Evolutionary conservation across 495 filamentous ascomycete genomes (phyloP).

Genomic region (Aspergillus carlsbadensis): DNA sequence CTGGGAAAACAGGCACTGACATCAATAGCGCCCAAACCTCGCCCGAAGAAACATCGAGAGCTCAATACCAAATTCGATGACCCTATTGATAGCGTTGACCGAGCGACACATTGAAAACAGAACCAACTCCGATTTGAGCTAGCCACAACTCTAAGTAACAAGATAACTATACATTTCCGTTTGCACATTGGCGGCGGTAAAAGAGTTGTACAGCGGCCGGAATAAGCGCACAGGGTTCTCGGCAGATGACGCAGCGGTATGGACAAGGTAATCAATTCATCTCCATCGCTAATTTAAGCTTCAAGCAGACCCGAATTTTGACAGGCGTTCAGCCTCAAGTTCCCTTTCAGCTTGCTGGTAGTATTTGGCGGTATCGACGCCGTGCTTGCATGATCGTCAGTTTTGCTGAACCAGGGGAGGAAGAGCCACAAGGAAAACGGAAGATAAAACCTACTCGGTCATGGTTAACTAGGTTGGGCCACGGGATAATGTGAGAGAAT

Average conservation of each 20-base stretch:
- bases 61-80: conserved; percentile 44
- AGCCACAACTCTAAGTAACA: background rate
- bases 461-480: conserved; percentile 98
- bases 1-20: conserved; percentile 11
- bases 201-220: background rate
- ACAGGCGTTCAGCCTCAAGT: conserved; percentile 70
- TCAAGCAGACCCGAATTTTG: conserved; percentile 31
- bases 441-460: conserved; percentile 65
- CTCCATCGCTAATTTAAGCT: conserved; percentile 3
- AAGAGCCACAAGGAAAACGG: background rate
- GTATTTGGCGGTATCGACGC: conserved; percentile 97
- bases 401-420: background rate
- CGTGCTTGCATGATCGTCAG: conserved; percentile 59
- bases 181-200: background rate
- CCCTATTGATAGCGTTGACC: background rate
- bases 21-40: conserved; percentile 58
- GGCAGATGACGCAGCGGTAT: conserved; percentile 12
- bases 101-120: background rate
- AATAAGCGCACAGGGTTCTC: conserved; percentile 33
- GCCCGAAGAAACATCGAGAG: conserved; percentile 52
- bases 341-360: conserved; percentile 95
- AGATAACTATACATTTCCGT: conserved; percentile 1
- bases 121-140: background rate
- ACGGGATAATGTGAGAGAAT: conserved; percentile 80
- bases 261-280: background rate